A percentile compares a stretch with the other conserved stretches of the same genome.
Conservation (phyloP, 164 flowering plant genomes). For the Buxus sempervirens region DNA sequence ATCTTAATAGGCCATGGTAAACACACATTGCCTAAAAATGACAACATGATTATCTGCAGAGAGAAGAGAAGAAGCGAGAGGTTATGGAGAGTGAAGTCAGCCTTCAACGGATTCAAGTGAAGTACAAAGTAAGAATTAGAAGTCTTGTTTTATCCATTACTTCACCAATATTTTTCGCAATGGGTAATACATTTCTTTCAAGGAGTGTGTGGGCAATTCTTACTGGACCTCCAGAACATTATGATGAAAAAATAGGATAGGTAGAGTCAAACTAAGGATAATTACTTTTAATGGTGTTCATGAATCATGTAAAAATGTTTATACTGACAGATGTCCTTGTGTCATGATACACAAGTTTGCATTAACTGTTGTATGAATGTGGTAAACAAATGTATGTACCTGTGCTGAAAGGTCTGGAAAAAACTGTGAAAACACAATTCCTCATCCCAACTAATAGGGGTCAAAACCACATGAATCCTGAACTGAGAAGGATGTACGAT, state of each 20-base stretch:
- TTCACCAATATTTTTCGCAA: not conserved
- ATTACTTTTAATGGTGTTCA: not conserved
- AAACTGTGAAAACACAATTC: too few species aligned
- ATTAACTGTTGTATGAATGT: not conserved
- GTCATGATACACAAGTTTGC: too few species aligned
- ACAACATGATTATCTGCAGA: constrained; percentile 38
- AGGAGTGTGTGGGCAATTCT: not conserved
- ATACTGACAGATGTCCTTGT: not conserved
- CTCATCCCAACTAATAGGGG: too few species aligned
- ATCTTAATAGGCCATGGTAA: not conserved
- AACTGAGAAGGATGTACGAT: not conserved
- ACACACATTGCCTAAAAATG: constrained; percentile 11
- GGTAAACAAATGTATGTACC: not conserved
- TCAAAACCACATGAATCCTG: too few species aligned
- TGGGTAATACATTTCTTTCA: not conserved
- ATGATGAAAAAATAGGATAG: too few species aligned
- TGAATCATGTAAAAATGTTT: not conserved
- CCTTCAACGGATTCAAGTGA: constrained; percentile 82
- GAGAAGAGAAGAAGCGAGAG: constrained; percentile 96
- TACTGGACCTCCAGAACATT: not conserved
- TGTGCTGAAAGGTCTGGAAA: not conserved
- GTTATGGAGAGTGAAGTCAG: constrained; percentile 84
- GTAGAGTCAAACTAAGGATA: not conserved
- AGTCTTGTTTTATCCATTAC: not conserved
- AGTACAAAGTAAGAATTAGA: constrained; percentile 58